These are phyloP conservation scores for Tricholoma hemisulphureum DNA, from an alignment of 768 basidiomycete genomes.

Conservation along the genomic window DNA sequence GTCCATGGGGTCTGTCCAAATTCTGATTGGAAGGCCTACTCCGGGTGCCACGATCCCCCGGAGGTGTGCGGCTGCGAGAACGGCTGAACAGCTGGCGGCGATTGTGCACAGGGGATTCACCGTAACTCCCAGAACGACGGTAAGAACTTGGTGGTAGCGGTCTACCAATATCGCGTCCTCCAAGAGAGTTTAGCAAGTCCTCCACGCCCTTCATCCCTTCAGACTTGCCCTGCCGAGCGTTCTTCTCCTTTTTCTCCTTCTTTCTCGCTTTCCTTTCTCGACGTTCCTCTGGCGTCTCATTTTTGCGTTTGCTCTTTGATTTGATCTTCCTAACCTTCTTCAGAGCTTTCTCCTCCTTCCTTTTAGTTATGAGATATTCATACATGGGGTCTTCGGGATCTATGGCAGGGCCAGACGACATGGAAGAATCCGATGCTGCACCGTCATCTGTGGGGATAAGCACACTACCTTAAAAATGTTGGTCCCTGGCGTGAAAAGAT, in stretches of 20 bases:
- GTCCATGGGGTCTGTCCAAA: constrained; percentile 6
- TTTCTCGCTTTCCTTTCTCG: constrained; percentile 72
- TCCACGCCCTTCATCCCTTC: constrained; percentile 66
- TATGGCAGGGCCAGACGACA: constrained; percentile 61
- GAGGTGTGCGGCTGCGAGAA: constrained; percentile 14
- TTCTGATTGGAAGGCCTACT: constrained; percentile 6
- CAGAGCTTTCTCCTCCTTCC: constrained; percentile 64
- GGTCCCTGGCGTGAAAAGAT: constrained; percentile 1
- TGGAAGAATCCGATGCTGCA: constrained; percentile 64
- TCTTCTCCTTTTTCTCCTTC: constrained; percentile 51
- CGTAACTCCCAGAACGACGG: constrained; percentile 13
- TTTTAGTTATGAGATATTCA: constrained; percentile 80
- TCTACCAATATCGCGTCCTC: constrained; percentile 28
- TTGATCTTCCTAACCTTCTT: constrained; percentile 64
- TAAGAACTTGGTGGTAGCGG: constrained; percentile 18
- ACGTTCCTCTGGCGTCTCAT: constrained; percentile 80
- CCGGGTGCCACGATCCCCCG: constrained; percentile 9
- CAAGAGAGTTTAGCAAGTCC: constrained; percentile 55
- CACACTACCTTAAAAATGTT: background rate
- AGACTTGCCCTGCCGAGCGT: constrained; percentile 57
- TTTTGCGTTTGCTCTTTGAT: constrained; percentile 65
- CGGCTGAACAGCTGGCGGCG: constrained; percentile 4
- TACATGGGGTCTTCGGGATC: constrained; percentile 99
- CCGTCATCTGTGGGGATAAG: constrained; percentile 41
- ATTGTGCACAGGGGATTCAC: constrained; percentile 14